phyloP scores from a whole-genome alignment of 352 stramenopile genomes.

The Phytophthora hybrid region DNA sequence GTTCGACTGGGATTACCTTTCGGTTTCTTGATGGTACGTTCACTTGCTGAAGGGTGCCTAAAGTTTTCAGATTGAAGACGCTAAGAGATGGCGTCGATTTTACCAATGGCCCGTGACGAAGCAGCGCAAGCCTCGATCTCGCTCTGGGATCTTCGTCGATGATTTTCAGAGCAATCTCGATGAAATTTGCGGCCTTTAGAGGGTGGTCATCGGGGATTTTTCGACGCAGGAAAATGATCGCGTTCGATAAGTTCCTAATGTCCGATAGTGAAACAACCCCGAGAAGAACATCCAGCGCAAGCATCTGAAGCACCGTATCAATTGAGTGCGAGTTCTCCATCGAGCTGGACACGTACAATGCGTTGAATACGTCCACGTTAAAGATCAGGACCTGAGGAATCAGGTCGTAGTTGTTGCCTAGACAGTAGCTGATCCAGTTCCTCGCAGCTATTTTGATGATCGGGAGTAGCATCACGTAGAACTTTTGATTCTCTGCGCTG shows the following conservation, averaged over 20 bases:
- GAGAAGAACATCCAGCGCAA: constrained; percentile 40
- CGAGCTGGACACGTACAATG: constrained; percentile 45
- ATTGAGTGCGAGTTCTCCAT: constrained; percentile 37
- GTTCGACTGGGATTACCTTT: neutral
- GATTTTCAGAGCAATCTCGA: constrained; percentile 16
- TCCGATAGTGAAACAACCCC: constrained; percentile 32
- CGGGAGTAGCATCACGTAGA: constrained; percentile 41
- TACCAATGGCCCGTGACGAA: neutral
- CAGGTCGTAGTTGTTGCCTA: constrained; percentile 26
- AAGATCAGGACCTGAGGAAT: constrained; percentile 52
- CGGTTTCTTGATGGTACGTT: neutral
- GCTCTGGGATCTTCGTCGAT: constrained; percentile 5
- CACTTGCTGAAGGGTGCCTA: neutral
- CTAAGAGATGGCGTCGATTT: neutral
- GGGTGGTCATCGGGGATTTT: constrained; percentile 10
- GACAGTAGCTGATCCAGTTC: constrained; percentile 38
- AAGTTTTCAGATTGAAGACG: neutral
- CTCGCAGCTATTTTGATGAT: constrained; percentile 50
- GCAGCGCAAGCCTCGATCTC: neutral
- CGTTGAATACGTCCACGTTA: constrained; percentile 57
- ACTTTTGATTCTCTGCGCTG: constrained; percentile 15
- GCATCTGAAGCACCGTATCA: constrained; percentile 31
- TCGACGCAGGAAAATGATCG: neutral
- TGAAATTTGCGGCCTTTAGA: neutral
- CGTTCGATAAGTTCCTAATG: constrained; percentile 4